These are phyloP conservation scores for Artemisia princeps DNA, from an alignment of 140 eudicot species.

Conservation along the genomic window DNA sequence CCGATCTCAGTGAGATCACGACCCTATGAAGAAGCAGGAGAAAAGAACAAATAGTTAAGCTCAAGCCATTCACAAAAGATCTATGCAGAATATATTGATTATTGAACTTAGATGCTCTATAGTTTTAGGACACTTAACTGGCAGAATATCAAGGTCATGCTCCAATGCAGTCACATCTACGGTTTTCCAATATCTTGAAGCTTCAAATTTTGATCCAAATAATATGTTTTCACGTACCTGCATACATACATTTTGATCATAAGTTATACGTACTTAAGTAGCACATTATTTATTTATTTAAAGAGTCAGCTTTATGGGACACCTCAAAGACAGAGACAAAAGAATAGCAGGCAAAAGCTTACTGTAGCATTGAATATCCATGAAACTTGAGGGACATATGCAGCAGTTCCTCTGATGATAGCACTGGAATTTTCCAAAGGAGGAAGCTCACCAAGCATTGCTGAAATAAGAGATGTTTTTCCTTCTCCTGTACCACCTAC, in stretches of 20 bases:
- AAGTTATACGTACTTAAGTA: no score
- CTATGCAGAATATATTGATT: not conserved
- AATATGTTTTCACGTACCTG: conserved; percentile 92
- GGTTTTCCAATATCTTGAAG: conserved; percentile 54
- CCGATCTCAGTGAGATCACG: conserved; percentile 94
- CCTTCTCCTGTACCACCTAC: conserved; percentile 98
- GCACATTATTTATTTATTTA: no score
- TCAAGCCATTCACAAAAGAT: conserved; percentile 9
- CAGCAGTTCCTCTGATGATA: conserved; percentile 73
- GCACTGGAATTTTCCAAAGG: conserved; percentile 49
- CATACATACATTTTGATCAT: not conserved
- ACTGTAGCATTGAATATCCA: conserved; percentile 98
- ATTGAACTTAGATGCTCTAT: conserved; percentile 3
- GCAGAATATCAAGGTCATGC: conserved; percentile 80
- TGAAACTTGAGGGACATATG: conserved; percentile 91
- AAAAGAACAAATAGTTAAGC: conserved; percentile 14
- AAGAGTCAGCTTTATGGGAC: not conserved
- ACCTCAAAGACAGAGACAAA: not conserved
- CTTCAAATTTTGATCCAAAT: conserved; percentile 66
- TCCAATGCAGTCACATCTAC: conserved; percentile 62
- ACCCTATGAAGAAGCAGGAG: conserved; percentile 44
- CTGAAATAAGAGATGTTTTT: conserved; percentile 84
- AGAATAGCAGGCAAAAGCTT: conserved; percentile 25
- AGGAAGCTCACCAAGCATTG: conserved; percentile 97
- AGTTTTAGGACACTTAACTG: conserved; percentile 42